A percentile compares a stretch with the other conserved stretches of the same genome.
These are phyloP conservation scores for Penicillium polonicum DNA, from an alignment of 2,329 filamentous ascomycete species.

Conservation along the genomic window DNA sequence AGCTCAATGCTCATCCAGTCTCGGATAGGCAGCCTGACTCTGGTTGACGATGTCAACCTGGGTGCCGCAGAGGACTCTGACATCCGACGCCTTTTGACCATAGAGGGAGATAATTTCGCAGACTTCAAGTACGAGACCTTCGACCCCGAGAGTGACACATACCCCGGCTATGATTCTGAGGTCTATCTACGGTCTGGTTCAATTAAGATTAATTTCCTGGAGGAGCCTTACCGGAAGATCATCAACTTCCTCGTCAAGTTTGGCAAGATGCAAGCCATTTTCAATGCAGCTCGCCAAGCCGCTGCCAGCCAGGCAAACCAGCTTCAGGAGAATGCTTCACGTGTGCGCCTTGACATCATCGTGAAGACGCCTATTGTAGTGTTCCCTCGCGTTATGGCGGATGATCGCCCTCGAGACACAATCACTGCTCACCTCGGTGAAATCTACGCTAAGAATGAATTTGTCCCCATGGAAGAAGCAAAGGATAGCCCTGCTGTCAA, in stretches of 20 bases:
- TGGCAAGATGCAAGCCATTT: constrained; percentile 98
- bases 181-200: constrained; percentile 89
- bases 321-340: constrained; percentile 83
- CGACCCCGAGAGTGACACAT: constrained; percentile 69
- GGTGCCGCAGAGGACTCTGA: constrained; percentile 79
- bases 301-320: constrained; percentile 92
- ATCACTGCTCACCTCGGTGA: constrained; percentile 93
- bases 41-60: constrained; percentile 91
- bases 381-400: constrained; percentile 76
- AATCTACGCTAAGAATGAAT: constrained; percentile 94
- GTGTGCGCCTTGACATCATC: constrained; percentile 90
- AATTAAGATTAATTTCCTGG: constrained; percentile 93
- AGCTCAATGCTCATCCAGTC: constrained; percentile 85
- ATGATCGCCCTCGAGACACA: constrained; percentile 71
- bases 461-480: constrained; percentile 77
- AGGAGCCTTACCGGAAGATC: constrained; percentile 97
- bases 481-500: constrained; percentile 74
- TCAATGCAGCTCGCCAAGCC: constrained; percentile 93
- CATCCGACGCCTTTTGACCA: constrained; percentile 83
- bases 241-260: constrained; percentile 98
- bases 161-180: constrained; percentile 93
- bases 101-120: constrained; percentile 90
- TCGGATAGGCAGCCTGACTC: constrained; percentile 78
- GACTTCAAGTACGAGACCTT: constrained; percentile 99
- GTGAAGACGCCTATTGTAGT: constrained; percentile 95